Conservation (phyloP, 495 filamentous ascomycete genomes). For the Aspergillus funiculosus region DNA sequence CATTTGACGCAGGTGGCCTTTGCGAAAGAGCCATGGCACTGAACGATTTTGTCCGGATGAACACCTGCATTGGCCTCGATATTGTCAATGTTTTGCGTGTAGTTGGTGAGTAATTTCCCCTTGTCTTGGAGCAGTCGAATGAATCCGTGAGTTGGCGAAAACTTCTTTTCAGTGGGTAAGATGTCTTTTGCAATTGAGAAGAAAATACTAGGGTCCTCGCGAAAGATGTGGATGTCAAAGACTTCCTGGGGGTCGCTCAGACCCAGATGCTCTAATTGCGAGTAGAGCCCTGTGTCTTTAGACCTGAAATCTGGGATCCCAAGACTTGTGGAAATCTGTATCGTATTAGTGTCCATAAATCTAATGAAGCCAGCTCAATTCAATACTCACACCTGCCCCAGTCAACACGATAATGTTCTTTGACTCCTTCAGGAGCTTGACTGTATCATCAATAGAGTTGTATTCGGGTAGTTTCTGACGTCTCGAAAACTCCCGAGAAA, state of each 20-base stretch:
- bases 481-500: constrained; percentile 77
- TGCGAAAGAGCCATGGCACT: constrained; percentile 95
- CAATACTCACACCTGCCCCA: constrained; percentile 66
- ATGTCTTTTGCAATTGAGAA: constrained; percentile 91
- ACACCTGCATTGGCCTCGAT: constrained; percentile 88
- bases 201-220: constrained; percentile 82
- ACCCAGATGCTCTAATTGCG: constrained; percentile 68
- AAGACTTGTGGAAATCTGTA: constrained; percentile 65
- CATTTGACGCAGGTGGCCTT: constrained; percentile 88
- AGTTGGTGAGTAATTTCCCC: constrained; percentile 88
- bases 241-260: constrained; percentile 88
- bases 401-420: constrained; percentile 90
- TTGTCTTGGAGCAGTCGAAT: constrained; percentile 90
- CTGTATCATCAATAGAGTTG: constrained; percentile 86
- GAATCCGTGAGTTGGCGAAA: constrained; percentile 90
- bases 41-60: constrained; percentile 73
- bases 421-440: constrained; percentile 62
- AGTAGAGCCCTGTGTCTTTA: constrained; percentile 61
- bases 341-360: not conserved
- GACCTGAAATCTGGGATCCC: constrained; percentile 66
- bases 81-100: constrained; percentile 98
- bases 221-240: constrained; percentile 84
- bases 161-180: constrained; percentile 64
- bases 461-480: constrained; percentile 73
- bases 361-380: not conserved